Percentiles rank a stretch among this genome's conserved stretches.
phyloP scores from a whole-genome alignment of 768 basidiomycete genomes.

The Hortiboletus flavorubellus region DNA sequence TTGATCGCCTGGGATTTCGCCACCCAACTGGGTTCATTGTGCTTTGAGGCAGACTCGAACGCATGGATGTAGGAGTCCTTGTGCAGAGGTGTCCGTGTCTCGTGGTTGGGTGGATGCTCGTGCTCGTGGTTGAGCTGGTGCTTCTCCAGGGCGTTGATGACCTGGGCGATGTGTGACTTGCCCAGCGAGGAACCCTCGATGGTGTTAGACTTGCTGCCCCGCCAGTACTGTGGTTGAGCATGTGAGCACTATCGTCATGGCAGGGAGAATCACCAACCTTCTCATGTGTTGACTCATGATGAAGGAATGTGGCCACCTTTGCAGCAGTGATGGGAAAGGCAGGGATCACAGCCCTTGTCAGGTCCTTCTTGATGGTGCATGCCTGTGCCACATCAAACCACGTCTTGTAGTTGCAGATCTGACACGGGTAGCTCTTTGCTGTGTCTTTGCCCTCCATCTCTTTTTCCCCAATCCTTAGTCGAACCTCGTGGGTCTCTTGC shows the following conservation, averaged over 20 bases:
- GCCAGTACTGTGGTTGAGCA: not conserved
- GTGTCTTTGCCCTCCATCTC: too few relatives aligned
- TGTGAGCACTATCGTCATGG: not conserved
- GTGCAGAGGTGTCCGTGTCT: not conserved
- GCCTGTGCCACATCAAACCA: too few relatives aligned
- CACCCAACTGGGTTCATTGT: not conserved
- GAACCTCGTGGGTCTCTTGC: too few relatives aligned
- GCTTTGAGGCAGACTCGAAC: not conserved
- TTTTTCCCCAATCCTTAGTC: too few relatives aligned
- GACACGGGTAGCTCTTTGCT: too few relatives aligned
- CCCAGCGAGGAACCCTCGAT: conserved; percentile 27
- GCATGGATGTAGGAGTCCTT: not conserved
- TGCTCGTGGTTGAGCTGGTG: conserved; percentile 10
- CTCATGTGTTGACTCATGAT: conserved; percentile 25
- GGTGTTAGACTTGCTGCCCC: conserved; percentile 8
- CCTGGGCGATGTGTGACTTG: conserved; percentile 22
- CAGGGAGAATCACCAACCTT: conserved; percentile 20
- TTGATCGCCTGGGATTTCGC: not conserved
- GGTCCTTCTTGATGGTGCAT: too few relatives aligned
- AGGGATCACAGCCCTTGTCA: not conserved
- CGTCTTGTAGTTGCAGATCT: too few relatives aligned
- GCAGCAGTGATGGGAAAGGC: conserved; percentile 29
- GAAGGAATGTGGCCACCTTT: conserved; percentile 31
- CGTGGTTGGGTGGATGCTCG: not conserved
- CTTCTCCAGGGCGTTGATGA: conserved; percentile 29